These are phyloP conservation scores for Prillingera fragicola DNA, from an alignment of 1,284 basidiomycete species.

Conservation along the genomic window DNA sequence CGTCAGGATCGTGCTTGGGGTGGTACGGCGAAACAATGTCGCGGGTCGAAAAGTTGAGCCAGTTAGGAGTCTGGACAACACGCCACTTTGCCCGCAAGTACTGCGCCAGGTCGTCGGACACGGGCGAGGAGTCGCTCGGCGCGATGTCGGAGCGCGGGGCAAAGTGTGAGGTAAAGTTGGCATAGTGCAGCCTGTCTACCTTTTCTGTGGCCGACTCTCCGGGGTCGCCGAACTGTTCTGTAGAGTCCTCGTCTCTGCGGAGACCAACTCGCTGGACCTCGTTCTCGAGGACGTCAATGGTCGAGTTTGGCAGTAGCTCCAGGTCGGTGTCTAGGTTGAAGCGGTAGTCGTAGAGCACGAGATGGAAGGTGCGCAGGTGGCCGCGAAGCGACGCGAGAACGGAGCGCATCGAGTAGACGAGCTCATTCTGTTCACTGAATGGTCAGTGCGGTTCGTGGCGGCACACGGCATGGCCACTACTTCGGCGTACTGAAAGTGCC, in stretches of 20 bases:
- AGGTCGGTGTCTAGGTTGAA: conserved; percentile 30
- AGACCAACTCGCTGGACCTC: too few species aligned
- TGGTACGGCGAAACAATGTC: conserved; percentile 29
- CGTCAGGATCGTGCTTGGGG: conserved; percentile 14
- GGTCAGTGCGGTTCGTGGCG: too few species aligned
- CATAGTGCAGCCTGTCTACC: too few species aligned
- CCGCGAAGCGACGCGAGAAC: conserved; percentile 36
- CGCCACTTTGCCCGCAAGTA: conserved; percentile 22
- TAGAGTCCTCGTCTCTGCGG: neutral
- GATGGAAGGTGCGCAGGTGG: conserved; percentile 33
- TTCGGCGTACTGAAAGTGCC: too few species aligned
- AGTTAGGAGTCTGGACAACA: conserved; percentile 40
- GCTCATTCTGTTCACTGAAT: conserved; percentile 40
- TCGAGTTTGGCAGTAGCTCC: conserved; percentile 22
- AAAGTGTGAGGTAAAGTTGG: too few species aligned
- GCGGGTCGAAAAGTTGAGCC: conserved; percentile 37
- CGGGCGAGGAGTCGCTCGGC: too few species aligned
- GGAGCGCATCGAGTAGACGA: conserved; percentile 43
- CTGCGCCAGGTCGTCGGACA: too few species aligned
- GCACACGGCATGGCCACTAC: too few species aligned
- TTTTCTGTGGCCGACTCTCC: neutral
- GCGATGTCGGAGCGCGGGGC: too few species aligned
- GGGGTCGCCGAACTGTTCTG: neutral
- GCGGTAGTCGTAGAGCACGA: conserved; percentile 36
- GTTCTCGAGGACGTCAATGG: conserved; percentile 22